Base-by-base conservation (phyloP, 441 rosid species). In the Biscutella auriculata region DNA sequence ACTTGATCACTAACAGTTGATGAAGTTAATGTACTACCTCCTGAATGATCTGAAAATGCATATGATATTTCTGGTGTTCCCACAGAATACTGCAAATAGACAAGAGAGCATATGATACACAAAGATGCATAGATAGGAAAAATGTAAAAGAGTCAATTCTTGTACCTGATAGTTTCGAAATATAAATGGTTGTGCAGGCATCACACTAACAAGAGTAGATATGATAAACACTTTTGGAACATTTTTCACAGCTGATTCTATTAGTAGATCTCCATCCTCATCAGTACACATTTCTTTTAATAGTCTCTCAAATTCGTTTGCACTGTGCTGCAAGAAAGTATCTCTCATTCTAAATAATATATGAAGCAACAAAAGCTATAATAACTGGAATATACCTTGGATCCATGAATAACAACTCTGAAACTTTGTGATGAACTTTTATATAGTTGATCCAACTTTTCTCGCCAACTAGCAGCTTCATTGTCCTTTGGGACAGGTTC, bases 391-490 rank as follows among this genome's bases (percentile, higher is more conserved):
- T 39, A 26, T 87, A 93, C 98, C 81, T 93, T 93, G 62, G 99
- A 89, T 73, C 99, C 99, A 76, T 93, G 97, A 17, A 93, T 90
- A 33, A 89, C 99, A 73, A 93, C 99, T 79, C 99, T 82, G 71
- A 89, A 93, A 76, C 93, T 89, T 72, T 89, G 97, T 10, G 97
- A 93, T 36, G 99, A 93, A 76, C 97, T 93, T 79, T 89, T 93
- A 63, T 93, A 89, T 64, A 93, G 87, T 66, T 85, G 96, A 74
- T 89, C 99, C 73, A 89, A 73, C 76, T 87, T 93, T 72, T 93
- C 99, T 74, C 95, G 82, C 99, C 99, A 93, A 62, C 88, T 84
- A 62, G 97, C 99, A 68, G 96, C 90, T 81, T 93, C 99, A 72
- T 80, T 86, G 60, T 93, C 99, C 84, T 83, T 93, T 54, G 95